Base-by-base conservation (phyloP, 2,329 filamentous ascomycete species). In the Trichophyton equinum region DNA sequence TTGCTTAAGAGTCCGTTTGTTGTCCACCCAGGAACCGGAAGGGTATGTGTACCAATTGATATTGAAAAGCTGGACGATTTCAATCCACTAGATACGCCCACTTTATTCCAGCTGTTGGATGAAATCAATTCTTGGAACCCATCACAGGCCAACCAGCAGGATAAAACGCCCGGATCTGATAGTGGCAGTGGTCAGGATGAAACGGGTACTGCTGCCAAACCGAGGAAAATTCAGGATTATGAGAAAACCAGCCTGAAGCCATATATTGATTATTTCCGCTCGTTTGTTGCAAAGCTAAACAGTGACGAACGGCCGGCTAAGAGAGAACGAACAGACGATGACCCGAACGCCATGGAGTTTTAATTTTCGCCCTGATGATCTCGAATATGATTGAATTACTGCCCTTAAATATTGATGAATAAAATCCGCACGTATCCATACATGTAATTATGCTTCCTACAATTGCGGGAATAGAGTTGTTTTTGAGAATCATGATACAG, bases 1-100 rank as follows among this genome's bases (percentile, higher is more conserved):
- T 84, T 99, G 81, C 85, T 99, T 67, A 99, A 99, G 73, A 91
- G 87, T 64, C 94, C 94, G 0, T 99, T 99, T 70, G 92, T 96
- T 63, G 86, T 99, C 42, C 94, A 99, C 72, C 94, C 94, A 0
- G 91, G 91, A 18, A 99, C 94, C 0, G 92, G 94, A 0, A 79
- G 92, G 60, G 89, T 99, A 5, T 99, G 94, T 77, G 94, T 99
- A 58, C 94, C 94, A 1, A 97, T 99, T 68, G 89, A 97, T 71
- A 82, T 84, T 0, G 77, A 78, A 40, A 79, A 76, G 4, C 81
- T 92, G 0, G 89, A 94, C 57, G 81, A 85, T 2, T 99, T 99
- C 68, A 89, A 97, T 70, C 94, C 94, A 0, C 78, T 95, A 0
- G 77, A 74, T 1, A 92, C 97, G n/a, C 94, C 94, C 1, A 97